Evolutionary conservation across 768 basidiomycete species (phyloP).

Genomic region (Xerocomellus amylosporus): DNA sequence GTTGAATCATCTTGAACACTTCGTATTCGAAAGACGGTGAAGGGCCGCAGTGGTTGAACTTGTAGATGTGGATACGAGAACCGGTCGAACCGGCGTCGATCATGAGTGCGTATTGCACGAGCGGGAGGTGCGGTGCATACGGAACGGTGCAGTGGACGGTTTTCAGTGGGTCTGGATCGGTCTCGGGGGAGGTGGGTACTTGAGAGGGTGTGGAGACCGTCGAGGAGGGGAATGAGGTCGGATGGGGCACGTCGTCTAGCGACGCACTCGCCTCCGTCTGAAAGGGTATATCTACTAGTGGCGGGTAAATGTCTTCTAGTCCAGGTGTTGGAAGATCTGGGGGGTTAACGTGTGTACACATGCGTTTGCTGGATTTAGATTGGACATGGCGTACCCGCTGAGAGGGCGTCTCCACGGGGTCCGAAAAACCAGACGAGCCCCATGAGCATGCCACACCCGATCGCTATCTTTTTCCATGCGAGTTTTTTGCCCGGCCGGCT

Average conservation of each 20-base stretch:
- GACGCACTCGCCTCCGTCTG: background rate
- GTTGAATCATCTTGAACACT: constrained; percentile 78
- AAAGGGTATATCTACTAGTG: constrained; percentile 15
- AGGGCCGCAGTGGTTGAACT: constrained; percentile 86
- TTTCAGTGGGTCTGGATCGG: constrained; percentile 68
- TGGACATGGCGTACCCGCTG: constrained; percentile 16
- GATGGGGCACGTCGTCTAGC: background rate
- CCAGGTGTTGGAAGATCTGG: constrained; percentile 17
- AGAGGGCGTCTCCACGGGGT: constrained; percentile 35
- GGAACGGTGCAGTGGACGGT: constrained; percentile 72
- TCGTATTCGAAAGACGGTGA: constrained; percentile 88
- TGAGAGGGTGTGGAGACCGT: constrained; percentile 1
- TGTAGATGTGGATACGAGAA: constrained; percentile 97
- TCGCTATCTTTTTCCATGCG: constrained; percentile 65
- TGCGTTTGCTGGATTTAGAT: background rate
- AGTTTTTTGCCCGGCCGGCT: constrained; percentile 35
- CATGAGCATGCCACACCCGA: constrained; percentile 56
- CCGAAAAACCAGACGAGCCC: constrained; percentile 66
- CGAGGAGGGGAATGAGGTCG: constrained; percentile 1
- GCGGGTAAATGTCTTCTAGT: constrained; percentile 26
- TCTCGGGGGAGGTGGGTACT: constrained; percentile 57
- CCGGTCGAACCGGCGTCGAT: constrained; percentile 98
- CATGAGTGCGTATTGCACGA: constrained; percentile 94
- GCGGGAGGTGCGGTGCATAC: constrained; percentile 42
- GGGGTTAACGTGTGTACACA: background rate